Percentiles rank a stretch among this genome's conserved stretches.
These are phyloP conservation scores for Fraxinus latifolia DNA, from an alignment of 305 asterid species.

Conservation along the genomic window DNA sequence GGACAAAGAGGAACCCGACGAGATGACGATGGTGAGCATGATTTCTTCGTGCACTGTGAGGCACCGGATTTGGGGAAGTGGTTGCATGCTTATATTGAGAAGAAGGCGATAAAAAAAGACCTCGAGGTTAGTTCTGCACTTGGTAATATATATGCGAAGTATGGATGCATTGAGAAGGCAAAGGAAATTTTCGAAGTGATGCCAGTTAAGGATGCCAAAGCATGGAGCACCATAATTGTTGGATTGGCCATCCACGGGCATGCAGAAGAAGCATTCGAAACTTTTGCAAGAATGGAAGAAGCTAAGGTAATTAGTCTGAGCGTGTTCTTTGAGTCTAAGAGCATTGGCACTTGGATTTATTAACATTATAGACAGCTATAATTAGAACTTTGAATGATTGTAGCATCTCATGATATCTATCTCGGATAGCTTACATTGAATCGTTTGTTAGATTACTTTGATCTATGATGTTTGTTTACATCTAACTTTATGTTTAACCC, in stretches of 20 bases:
- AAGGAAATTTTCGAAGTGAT: conserved; percentile 51
- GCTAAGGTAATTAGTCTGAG: neutral
- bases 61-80: conserved; percentile 66
- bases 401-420: neutral
- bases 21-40: conserved; percentile 61
- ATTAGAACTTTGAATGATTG: neutral
- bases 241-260: neutral
- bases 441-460: neutral
- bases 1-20: conserved; percentile 50
- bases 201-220: conserved; percentile 20
- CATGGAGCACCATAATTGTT: neutral
- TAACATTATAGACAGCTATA: neutral
- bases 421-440: neutral
- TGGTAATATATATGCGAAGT: conserved; percentile 68
- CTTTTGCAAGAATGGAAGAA: neutral
- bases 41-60: conserved; percentile 65
- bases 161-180: conserved; percentile 64
- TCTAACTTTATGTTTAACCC: neutral
- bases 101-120: conserved; percentile 53
- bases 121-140: conserved; percentile 63
- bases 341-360: neutral
- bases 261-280: neutral
- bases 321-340: neutral
- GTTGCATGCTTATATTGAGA: conserved; percentile 53
- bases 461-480: neutral